Evolutionary conservation across 2,329 filamentous ascomycete genomes (phyloP).

Genomic region (Dactylellina leptospora): DNA sequence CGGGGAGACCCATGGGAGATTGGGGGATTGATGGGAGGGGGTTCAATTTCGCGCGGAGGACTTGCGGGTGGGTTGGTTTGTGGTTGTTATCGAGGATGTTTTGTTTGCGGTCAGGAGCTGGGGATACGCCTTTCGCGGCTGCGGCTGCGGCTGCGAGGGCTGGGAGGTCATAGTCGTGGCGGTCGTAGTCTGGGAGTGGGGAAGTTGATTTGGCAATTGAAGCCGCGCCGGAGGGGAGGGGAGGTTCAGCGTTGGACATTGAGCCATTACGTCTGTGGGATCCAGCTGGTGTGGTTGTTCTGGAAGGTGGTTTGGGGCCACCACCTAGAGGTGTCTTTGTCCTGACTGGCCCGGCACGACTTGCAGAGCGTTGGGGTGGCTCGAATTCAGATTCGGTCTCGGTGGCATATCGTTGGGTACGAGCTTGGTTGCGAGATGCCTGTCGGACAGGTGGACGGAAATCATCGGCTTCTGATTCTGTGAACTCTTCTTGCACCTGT

Average conservation of each 20-base stretch:
- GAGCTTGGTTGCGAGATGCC: constrained; percentile 41
- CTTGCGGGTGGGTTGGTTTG: constrained; percentile 46
- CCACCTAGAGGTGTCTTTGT: constrained; percentile 35
- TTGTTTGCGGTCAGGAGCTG: constrained; percentile 24
- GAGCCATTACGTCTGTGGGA: constrained; percentile 39
- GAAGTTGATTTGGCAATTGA: constrained; percentile 36
- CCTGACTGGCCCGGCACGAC: constrained; percentile 21
- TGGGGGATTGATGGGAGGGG: constrained; percentile 48
- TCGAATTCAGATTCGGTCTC: constrained; percentile 37
- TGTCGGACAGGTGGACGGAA: constrained; percentile 38
- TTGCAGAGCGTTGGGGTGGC: constrained; percentile 26
- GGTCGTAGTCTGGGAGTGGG: constrained; percentile 48
- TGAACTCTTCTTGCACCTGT: constrained; percentile 42
- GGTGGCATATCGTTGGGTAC: constrained; percentile 32
- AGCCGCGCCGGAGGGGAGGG: constrained; percentile 14
- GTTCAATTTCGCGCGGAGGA: constrained; percentile 39
- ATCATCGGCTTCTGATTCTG: constrained; percentile 48
- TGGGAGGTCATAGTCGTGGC: constrained; percentile 51
- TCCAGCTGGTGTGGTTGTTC: constrained; percentile 41
- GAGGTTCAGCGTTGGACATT: constrained; percentile 23
- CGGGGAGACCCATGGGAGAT: constrained; percentile 50
- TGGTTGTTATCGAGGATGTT: constrained; percentile 41
- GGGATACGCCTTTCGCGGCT: constrained; percentile 31
- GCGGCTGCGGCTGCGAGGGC: constrained; percentile 37
- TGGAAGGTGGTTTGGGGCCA: constrained; percentile 36